Conservation (phyloP, 352 stramenopile species). For the Globisporangium heterothallicum region DNA sequence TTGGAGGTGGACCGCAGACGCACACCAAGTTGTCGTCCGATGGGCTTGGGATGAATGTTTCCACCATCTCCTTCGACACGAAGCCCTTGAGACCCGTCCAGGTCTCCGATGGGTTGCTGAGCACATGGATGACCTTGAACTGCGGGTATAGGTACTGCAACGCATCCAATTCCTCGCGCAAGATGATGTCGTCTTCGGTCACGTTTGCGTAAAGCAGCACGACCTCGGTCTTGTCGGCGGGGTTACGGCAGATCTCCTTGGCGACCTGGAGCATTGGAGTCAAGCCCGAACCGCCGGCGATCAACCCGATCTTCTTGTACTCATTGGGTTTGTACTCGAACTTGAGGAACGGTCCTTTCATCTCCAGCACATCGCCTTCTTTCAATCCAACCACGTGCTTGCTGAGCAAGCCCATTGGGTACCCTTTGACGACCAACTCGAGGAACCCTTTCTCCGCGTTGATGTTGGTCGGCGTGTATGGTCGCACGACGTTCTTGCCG, state of each 20-base stretch:
- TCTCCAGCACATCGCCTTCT: conserved; percentile 79
- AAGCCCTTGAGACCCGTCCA: conserved; percentile 73
- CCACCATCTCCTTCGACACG: conserved; percentile 81
- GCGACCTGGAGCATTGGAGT: conserved; percentile 88
- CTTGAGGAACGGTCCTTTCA: conserved; percentile 89
- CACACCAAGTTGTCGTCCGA: conserved; percentile 80
- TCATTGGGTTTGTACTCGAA: conserved; percentile 83
- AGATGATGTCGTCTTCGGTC: conserved; percentile 85
- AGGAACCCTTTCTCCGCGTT: conserved; percentile 82
- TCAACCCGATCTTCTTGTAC: conserved; percentile 87
- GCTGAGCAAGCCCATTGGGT: conserved; percentile 78
- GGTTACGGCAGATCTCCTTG: conserved; percentile 81
- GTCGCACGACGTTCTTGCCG: conserved; percentile 71
- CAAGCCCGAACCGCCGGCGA: conserved; percentile 88
- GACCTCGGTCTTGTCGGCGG: conserved; percentile 79
- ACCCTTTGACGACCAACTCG: conserved; percentile 89
- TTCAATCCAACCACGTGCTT: conserved; percentile 85
- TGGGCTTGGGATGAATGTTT: conserved; percentile 73
- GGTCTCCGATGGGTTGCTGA: conserved; percentile 57
- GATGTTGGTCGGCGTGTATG: conserved; percentile 87
- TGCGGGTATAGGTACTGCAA: conserved; percentile 79
- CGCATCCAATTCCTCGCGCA: conserved; percentile 82
- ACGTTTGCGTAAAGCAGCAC: conserved; percentile 84
- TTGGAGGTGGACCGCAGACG: conserved; percentile 84
- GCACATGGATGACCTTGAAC: conserved; percentile 67